These are phyloP conservation scores for Taxillus chinensis DNA, from an alignment of 164 flowering plant species.

Conservation along the genomic window DNA sequence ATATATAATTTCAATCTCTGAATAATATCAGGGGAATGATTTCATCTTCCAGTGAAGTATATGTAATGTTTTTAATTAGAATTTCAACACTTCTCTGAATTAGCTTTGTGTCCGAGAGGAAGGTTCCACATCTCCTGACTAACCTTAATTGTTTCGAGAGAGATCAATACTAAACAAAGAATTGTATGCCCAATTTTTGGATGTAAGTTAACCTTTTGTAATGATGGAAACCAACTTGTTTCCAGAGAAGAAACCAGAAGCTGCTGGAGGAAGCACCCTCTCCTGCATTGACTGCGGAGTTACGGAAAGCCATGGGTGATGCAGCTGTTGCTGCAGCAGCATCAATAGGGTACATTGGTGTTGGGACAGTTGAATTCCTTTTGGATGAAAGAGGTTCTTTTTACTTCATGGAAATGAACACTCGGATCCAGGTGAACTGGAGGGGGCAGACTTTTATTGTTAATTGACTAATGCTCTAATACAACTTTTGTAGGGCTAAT, in stretches of 20 bases:
- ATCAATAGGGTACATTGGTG: constrained; percentile 96
- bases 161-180: too few relatives aligned
- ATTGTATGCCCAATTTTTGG: too few relatives aligned
- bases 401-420: constrained; percentile 99
- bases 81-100: too few relatives aligned
- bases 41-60: too few relatives aligned
- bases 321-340: constrained; percentile 99
- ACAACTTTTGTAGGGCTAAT: too few relatives aligned
- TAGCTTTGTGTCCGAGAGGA: too few relatives aligned
- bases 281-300: constrained; percentile 87
- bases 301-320: constrained; percentile 99
- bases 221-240: background rate
- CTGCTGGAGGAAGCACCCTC: constrained; percentile 98
- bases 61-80: too few relatives aligned
- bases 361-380: constrained; percentile 93
- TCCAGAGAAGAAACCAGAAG: constrained; percentile 92
- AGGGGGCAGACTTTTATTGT: background rate
- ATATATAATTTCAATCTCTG: too few relatives aligned
- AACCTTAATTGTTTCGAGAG: too few relatives aligned
- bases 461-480: background rate
- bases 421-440: constrained; percentile 77
- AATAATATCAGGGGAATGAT: too few relatives aligned
- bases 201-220: background rate
- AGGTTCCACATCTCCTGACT: too few relatives aligned
- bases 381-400: constrained; percentile 96